Base-by-base conservation (phyloP, 805 yeast genomes). In the Monosporozyma siamensis region DNA sequence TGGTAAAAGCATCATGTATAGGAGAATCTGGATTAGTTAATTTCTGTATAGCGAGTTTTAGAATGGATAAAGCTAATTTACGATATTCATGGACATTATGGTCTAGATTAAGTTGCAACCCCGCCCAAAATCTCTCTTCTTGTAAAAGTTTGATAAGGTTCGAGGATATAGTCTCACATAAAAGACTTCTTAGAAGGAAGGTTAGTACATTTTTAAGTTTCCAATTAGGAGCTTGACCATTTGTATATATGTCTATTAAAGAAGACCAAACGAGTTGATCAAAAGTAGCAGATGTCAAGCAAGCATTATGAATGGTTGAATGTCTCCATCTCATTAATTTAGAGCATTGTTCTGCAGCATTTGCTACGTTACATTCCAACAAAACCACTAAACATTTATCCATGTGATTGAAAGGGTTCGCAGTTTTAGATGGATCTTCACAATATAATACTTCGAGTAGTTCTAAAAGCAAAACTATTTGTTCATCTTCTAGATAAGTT, bases 21-120 rank as follows among this genome's bases (percentile, higher is more conserved):
- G 37, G 39, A 6, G 27, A 7, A 30, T 23, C 14, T 37, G 35
- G 3, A 4, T 10, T 22, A 12, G 62, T 50, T 6, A 78, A 54
- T 3, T 67, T 56, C 48, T 73, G 74, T 12, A 87, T 66, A 0
- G 94, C 71, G 14, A 74, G 57, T 49, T 80, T 79, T 26, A 86
- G 56, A n/a, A 84, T 74, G 0, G 88, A 77, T 23, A 86, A 61
- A 11, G 80, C 69, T 53, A 76, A 77, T 55, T 86, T 87, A 40
- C 84, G 71, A 43, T 72, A 77, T 44, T 85, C 94, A 53, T 83
- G 89, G 1, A 72, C 63, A 2, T 58, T 52, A 42, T 77, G 70
- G 12, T 71, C 68, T 32, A 85, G 59, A 1, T 85, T 82, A 21
- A 50, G 48, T 52, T 82, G 85, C 15, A 85, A 56, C 11, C 54